Evolutionary conservation across 2,329 filamentous ascomycete genomes (phyloP).

Genomic region (Myrmaecium sp.): DNA sequence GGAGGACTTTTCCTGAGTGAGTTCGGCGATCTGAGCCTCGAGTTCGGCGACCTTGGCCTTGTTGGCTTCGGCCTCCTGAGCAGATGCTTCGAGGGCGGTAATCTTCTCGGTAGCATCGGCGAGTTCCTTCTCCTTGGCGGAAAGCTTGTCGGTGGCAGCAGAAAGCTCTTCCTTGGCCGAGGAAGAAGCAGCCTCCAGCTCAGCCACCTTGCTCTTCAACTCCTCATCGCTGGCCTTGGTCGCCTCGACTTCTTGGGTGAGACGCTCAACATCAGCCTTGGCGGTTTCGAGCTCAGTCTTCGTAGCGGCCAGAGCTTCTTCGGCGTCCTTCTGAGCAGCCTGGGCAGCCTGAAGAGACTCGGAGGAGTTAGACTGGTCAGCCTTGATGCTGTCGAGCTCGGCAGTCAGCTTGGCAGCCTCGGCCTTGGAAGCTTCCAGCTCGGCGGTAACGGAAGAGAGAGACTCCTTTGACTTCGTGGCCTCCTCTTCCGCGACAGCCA

Average conservation of each 20-base stretch:
- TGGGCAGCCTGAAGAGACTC: not conserved
- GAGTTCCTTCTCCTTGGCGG: slow-evolving; percentile 6
- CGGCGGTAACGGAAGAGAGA: slow-evolving; percentile 1
- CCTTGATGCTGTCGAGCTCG: slow-evolving; percentile 1
- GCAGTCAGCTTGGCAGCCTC: slow-evolving; percentile 1
- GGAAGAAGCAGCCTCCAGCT: slow-evolving; percentile 2
- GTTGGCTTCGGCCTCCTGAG: slow-evolving; percentile 3
- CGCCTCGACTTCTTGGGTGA: slow-evolving; percentile 1
- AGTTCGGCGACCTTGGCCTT: slow-evolving; percentile 15
- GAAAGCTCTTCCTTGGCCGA: not conserved
- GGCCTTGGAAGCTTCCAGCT: slow-evolving; percentile 2
- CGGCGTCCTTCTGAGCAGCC: not conserved
- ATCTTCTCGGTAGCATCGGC: slow-evolving; percentile 6
- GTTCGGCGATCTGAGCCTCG: slow-evolving; percentile 7
- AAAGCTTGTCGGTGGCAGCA: not conserved
- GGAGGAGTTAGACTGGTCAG: not conserved
- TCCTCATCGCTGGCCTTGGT: slow-evolving; percentile 2
- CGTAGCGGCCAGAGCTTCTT: too few relatives aligned
- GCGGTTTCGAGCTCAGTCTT: slow-evolving; percentile 1
- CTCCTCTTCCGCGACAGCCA: not conserved
- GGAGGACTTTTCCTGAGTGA: slow-evolving; percentile 1
- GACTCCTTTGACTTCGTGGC: too few relatives aligned
- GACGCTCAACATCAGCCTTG: slow-evolving; percentile 3
- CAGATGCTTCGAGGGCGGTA: slow-evolving; percentile 6
- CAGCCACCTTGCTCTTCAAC: slow-evolving; percentile 4